Evolutionary conservation across 1,284 basidiomycete genomes (phyloP).

Genomic region (Abortiporus biennis): DNA sequence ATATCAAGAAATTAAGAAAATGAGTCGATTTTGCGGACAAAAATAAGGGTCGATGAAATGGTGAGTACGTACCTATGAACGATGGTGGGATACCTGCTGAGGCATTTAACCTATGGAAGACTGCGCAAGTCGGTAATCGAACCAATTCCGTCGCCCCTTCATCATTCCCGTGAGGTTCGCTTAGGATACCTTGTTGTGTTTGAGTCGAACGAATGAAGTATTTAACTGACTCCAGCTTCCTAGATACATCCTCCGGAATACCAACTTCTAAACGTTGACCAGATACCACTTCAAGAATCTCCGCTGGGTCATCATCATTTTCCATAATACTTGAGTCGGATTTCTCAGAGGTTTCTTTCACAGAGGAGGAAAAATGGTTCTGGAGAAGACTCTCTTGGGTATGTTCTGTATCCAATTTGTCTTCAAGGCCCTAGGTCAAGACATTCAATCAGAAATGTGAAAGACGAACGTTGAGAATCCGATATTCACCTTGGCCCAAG

Average conservation of each 20-base stretch:
- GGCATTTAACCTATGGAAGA: constrained; percentile 50
- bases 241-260: too few relatives aligned
- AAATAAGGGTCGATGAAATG: constrained; percentile 4
- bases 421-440: constrained; percentile 42
- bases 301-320: background rate
- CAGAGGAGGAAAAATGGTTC: background rate
- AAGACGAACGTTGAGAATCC: background rate
- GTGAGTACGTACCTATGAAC: constrained; percentile 41
- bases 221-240: background rate
- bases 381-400: background rate
- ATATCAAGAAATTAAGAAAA: background rate
- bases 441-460: background rate
- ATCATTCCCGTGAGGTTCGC: background rate
- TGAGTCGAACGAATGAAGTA: background rate
- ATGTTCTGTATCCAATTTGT: constrained; percentile 40
- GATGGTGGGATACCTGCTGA: constrained; percentile 54
- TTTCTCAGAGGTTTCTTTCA: constrained; percentile 3
- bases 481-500: constrained; percentile 48
- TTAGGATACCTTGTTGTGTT: too few relatives aligned
- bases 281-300: too few relatives aligned
- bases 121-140: constrained; percentile 44
- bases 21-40: background rate
- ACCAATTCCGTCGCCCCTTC: constrained; percentile 26
- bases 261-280: too few relatives aligned
- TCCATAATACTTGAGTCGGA: background rate